These are phyloP conservation scores for Podaxis sp. DNA, from an alignment of 768 basidiomycete genomes.

Conservation along the genomic window DNA sequence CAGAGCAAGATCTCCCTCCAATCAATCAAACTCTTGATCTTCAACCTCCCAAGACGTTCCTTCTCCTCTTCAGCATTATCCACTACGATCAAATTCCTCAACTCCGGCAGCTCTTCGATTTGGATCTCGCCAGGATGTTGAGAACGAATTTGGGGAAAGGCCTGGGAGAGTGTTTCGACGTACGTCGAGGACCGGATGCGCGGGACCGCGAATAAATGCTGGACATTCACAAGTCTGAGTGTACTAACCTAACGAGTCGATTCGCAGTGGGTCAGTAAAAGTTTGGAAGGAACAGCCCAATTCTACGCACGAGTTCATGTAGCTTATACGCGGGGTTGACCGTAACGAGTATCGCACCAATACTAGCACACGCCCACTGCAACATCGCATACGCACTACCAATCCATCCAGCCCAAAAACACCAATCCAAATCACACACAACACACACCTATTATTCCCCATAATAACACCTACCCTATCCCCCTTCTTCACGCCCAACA, in stretches of 20 bases:
- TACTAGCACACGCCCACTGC: constrained; percentile 85
- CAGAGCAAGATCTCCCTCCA: constrained; percentile 75
- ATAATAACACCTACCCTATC: constrained; percentile 80
- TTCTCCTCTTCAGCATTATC: constrained; percentile 51
- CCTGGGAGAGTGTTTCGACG: constrained; percentile 54
- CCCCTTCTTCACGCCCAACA: constrained; percentile 70
- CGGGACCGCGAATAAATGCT: constrained; percentile 74
- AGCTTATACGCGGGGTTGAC: constrained; percentile 80
- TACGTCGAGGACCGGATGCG: constrained; percentile 66
- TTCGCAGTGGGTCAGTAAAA: constrained; percentile 9
- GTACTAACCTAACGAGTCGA: constrained; percentile 50
- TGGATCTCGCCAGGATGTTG: constrained; percentile 56
- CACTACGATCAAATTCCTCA: constrained; percentile 66
- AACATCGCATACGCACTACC: constrained; percentile 73
- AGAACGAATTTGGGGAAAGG: constrained; percentile 53
- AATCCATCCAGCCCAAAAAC: neutral
- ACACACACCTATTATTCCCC: constrained; percentile 77
- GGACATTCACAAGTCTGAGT: constrained; percentile 62
- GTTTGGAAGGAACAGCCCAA: neutral
- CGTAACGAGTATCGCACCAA: constrained; percentile 82
- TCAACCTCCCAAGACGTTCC: constrained; percentile 37
- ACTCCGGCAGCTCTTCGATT: constrained; percentile 55
- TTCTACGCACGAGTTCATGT: constrained; percentile 63
- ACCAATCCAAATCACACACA: neutral
- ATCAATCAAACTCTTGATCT: constrained; percentile 55